phyloP scores from a whole-genome alignment of 768 basidiomycete genomes.

The Boletus vinaceobasis region DNA sequence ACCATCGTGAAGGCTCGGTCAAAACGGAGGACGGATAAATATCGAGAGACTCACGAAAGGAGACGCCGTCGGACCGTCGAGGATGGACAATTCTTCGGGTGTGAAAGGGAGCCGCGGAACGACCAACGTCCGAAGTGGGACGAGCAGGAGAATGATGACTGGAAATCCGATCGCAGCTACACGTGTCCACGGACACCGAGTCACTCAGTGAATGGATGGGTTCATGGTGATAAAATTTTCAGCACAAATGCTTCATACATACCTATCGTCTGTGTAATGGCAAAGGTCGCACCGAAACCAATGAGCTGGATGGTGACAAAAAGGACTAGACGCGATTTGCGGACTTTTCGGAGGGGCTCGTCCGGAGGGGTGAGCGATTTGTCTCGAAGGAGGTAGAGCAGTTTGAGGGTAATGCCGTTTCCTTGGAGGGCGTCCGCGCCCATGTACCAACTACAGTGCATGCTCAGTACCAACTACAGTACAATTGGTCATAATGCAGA shows the following conservation, averaged over 20 bases:
- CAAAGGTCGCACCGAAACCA: slow-evolving; percentile 86
- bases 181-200: neutral
- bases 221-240: too few relatives aligned
- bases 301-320: slow-evolving; percentile 75
- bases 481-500: neutral
- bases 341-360: slow-evolving; percentile 75
- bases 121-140: slow-evolving; percentile 70
- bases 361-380: slow-evolving; percentile 51
- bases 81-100: slow-evolving; percentile 68
- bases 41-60: slow-evolving; percentile 58
- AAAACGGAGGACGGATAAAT: neutral
- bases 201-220: neutral
- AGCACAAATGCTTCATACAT: slow-evolving; percentile 11
- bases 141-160: slow-evolving; percentile 77
- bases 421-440: slow-evolving; percentile 75
- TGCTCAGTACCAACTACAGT: neutral
- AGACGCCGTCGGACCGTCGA: slow-evolving; percentile 90
- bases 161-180: slow-evolving; percentile 89
- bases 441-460: slow-evolving; percentile 75
- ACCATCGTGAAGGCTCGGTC: neutral
- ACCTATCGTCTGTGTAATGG: slow-evolving; percentile 89
- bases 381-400: slow-evolving; percentile 79
- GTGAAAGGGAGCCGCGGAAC: slow-evolving; percentile 77
- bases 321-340: slow-evolving; percentile 66
- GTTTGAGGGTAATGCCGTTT: slow-evolving; percentile 80